Base-by-base conservation (phyloP, 1,284 basidiomycete species). In the Microstroma glucosiphilum region DNA sequence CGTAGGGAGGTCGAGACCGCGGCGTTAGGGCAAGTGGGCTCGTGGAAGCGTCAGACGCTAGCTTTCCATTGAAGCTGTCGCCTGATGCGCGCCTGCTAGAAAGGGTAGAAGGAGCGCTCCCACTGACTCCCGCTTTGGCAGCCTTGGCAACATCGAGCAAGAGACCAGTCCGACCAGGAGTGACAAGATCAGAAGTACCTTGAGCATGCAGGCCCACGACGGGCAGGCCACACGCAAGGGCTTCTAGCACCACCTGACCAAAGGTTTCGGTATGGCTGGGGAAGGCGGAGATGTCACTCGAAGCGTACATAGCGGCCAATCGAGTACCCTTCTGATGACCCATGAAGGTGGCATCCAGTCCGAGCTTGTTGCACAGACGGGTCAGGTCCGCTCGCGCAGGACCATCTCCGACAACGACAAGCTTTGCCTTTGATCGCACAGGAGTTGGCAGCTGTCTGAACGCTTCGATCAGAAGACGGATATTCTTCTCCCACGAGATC, bases 401-500 rank as follows among this genome's bases (percentile, higher is more conserved):
- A 0, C 84, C 84, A 61, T 85, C 83, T 6, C 84, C 84, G 21
- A 84, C 83, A 51, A 85, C 83, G 2, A 85, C 82, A 23, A 85
- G 81, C 66, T 83, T 83, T 23, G 82, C 82, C 40, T 68, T 68
- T 78, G 42, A 25, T 58, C 60, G 60, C 65, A 62, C 60, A 61
- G 72, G 19, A 59, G 56, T 58, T 1, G 75, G 70, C 2, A 84
- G 73, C 6, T 77, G 64, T 6, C 72, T 68, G 69, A 83, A 83
- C 0, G 84, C 82, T 57, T 82, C 79, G 56, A 85, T 80, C 6
- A 85, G 78, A 6, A 85, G 80, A n/a, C 82, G 79, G 1, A 85
- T 81, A 70, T 85, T 85, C 78, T 85, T 85, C 74, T 85, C 84
- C 82, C 83, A 84, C 1, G 82, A 83, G 51, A 82, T 76, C 21